Percentiles rank a stretch among this genome's conserved stretches.
Conservation (phyloP, 768 basidiomycete genomes). For the Amanita phalloides region DNA sequence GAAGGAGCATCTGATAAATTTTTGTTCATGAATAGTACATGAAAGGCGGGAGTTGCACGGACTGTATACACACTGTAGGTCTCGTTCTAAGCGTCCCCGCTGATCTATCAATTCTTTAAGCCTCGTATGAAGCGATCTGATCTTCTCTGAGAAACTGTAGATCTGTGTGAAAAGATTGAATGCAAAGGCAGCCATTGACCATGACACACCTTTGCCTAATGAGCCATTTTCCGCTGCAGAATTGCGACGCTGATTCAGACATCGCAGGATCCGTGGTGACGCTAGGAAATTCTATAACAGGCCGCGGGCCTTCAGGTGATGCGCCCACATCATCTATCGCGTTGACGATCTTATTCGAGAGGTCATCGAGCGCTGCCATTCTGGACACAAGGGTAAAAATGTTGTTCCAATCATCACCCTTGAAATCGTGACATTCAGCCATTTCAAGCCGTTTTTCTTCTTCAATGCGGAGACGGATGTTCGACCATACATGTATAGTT, state of each 20-base stretch:
- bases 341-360: constrained; percentile 46
- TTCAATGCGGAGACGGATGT: constrained; percentile 37
- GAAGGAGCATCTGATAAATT: constrained; percentile 50
- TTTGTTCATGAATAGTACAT: not conserved
- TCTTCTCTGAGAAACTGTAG: constrained; percentile 49
- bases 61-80: constrained; percentile 48
- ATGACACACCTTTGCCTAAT: constrained; percentile 56
- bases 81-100: constrained; percentile 42
- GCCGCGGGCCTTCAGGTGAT: not conserved
- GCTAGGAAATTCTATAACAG: not conserved
- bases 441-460: constrained; percentile 48
- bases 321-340: constrained; percentile 25
- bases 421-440: constrained; percentile 18
- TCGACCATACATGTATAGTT: constrained; percentile 51
- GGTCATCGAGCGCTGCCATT: constrained; percentile 35
- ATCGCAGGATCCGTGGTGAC: not conserved
- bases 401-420: constrained; percentile 39
- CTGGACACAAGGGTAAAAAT: constrained; percentile 42
- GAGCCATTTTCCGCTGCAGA: constrained; percentile 33
- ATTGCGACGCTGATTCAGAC: constrained; percentile 11
- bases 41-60: not conserved
- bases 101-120: constrained; percentile 33
- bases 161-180: not conserved
- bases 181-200: constrained; percentile 8
- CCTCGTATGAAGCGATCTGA: constrained; percentile 35